Evolutionary conservation across 2,329 filamentous ascomycete species (phyloP), one percentile per base, ranked within the genome.

Genomic region (Diaporthe sp.): DNA sequence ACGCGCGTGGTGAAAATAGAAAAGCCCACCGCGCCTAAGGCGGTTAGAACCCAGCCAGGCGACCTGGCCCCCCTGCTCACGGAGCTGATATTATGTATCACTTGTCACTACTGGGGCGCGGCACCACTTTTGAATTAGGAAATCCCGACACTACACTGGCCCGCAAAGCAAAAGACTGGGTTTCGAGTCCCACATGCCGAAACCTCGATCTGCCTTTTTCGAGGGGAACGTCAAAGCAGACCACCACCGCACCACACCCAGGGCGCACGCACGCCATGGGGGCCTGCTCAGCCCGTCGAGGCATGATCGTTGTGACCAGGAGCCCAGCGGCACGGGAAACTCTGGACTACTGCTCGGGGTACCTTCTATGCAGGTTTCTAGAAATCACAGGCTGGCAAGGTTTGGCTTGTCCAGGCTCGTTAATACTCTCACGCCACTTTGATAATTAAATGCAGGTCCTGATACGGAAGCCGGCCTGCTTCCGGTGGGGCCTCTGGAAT

Each of bases 121-220:
- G 65, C 49, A 55, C 65, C 46, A 42, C 49, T 19, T 55, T 55
- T 55, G 22, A 28, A 70, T 55, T 70, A 70, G 65, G 65, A 70
- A 70, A 55, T 46, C 65, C 65, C 65, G 65, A 70, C 65, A 39
- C 49, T 42, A 70, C 34, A 17, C 49, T 70, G 65, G 65, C 65
- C 65, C 34, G 65, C 65, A 70, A 49, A 44, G 65, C 34, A 39
- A n/a, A 55, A 39, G 65, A 55, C 49, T 39, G 49, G 65, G 65
- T 55, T 55, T 70, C 65, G 65, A 68, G 65, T 70, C 65, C 65
- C 65, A 70, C 65, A 70, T 70, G 65, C 65, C 65, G 65, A 70
- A 70, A 70, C 65, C 34, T 70, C 65, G 49, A 70, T 70, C 65
- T 70, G 65, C 46, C 49, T 39, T 55, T 55, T 55, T 70, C 46